Evolutionary conservation across 495 filamentous ascomycete genomes (phyloP).

Genomic region (Cercophora scortea): DNA sequence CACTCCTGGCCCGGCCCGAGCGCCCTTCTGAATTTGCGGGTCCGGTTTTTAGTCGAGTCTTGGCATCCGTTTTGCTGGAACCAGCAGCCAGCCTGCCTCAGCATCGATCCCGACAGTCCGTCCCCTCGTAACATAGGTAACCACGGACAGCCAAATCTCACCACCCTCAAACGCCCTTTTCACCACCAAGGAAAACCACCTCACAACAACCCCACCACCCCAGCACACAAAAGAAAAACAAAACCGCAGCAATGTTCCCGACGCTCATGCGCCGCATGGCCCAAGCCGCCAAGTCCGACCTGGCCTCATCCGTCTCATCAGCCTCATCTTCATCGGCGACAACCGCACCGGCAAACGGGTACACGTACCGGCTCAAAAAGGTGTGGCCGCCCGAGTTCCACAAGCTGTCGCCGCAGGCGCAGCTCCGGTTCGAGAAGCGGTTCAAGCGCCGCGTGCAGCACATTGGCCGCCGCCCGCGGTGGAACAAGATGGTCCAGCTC

Average conservation of each 20-base stretch:
- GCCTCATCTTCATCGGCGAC: constrained; percentile 23
- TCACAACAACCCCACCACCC: not conserved
- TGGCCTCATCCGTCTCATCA: not conserved
- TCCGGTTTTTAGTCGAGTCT: no score
- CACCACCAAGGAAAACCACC: not conserved
- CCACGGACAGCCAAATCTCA: no score
- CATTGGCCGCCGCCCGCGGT: constrained; percentile 63
- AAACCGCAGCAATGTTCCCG: constrained; percentile 29
- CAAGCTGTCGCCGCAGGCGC: constrained; percentile 69
- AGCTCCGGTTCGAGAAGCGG: constrained; percentile 75
- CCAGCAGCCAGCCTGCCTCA: no score
- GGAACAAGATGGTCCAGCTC: constrained; percentile 64
- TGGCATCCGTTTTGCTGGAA: no score
- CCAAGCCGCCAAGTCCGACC: constrained; percentile 10
- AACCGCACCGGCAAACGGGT: constrained; percentile 34
- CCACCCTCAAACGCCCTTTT: no score
- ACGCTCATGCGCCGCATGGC: constrained; percentile 33
- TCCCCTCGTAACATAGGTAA: no score
- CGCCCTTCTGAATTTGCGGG: no score
- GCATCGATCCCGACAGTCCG: no score
- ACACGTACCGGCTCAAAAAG: constrained; percentile 55
- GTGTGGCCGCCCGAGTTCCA: constrained; percentile 90
- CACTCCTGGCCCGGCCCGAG: no score
- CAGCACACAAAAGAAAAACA: no score
- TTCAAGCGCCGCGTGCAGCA: constrained; percentile 63